A percentile compares a stretch with the other conserved stretches of the same genome.
These are phyloP conservation scores for Dipteronia dyeriana DNA, from an alignment of 345 rosid genomes.

Conservation along the genomic window DNA sequence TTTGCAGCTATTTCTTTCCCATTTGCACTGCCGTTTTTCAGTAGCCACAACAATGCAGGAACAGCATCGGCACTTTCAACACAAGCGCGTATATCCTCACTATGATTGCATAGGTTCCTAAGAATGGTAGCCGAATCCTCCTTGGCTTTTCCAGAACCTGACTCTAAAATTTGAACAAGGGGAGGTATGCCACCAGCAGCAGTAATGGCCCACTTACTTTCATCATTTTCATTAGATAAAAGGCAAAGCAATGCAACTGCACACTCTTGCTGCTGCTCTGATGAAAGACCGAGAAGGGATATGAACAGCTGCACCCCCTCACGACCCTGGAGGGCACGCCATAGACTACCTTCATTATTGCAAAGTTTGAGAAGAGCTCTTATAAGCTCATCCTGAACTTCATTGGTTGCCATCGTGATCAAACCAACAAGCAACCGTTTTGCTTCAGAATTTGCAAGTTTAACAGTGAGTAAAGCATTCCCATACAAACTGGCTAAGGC, in stretches of 20 bases:
- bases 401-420: conserved; percentile 93
- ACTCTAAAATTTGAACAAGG: conserved; percentile 96
- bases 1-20: conserved; percentile 99
- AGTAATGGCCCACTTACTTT: conserved; percentile 99
- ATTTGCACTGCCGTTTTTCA: conserved; percentile 93
- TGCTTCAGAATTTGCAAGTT: conserved; percentile 84
- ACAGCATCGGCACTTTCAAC: conserved; percentile 99
- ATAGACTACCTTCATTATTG: conserved; percentile 80
- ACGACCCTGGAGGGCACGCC: conserved; percentile 98
- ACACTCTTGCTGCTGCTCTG: conserved; percentile 99
- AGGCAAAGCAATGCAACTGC: conserved; percentile 97
- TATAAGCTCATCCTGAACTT: conserved; percentile 93
- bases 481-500: conserved; percentile 99
- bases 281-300: conserved; percentile 98
- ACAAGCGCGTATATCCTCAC: conserved; percentile 99
- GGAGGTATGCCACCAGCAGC: conserved; percentile 99
- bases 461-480: conserved; percentile 70
- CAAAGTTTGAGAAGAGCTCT: conserved; percentile 90
- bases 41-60: conserved; percentile 97
- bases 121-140: conserved; percentile 98
- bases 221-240: conserved; percentile 93
- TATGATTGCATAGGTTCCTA: conserved; percentile 96
- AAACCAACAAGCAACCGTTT: conserved; percentile 97
- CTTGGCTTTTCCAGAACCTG: conserved; percentile 96
- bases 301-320: conserved; percentile 96